phyloP scores from a whole-genome alignment of 2,329 filamentous ascomycete genomes.

The Hysterium pulicare region DNA sequence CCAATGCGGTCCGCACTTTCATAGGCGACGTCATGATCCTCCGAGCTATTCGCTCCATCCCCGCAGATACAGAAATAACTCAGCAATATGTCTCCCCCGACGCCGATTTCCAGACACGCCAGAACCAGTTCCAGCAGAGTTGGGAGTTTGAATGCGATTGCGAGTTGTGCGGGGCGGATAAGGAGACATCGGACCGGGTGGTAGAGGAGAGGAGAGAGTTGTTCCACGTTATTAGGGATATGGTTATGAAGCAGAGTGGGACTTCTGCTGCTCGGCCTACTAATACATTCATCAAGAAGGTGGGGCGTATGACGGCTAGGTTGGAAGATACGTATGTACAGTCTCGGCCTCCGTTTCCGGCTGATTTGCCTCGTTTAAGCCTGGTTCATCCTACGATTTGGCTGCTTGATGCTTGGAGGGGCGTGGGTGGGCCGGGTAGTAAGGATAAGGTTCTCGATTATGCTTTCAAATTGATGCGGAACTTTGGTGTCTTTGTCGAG shows the following conservation, averaged over 20 bases:
- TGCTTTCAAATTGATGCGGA: conserved; percentile 15
- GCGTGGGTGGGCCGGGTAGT: conserved; percentile 11
- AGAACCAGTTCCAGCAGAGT: conserved; percentile 13
- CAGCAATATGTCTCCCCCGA: conserved; percentile 22
- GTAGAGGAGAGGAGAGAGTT: conserved; percentile 10
- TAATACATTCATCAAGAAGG: conserved; percentile 20
- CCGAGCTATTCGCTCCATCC: not conserved
- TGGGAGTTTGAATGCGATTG: conserved; percentile 24
- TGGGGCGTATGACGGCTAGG: conserved; percentile 13
- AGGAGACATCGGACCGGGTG: conserved; percentile 1
- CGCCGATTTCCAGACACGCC: conserved; percentile 14
- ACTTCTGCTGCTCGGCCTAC: conserved; percentile 7
- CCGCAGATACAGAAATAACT: conserved; percentile 8
- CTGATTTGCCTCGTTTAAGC: conserved; percentile 15
- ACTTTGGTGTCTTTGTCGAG: conserved; percentile 19
- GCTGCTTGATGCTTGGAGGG: conserved; percentile 19
- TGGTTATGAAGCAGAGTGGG: conserved; percentile 16
- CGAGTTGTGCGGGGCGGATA: conserved; percentile 15
- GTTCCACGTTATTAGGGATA: conserved; percentile 19
- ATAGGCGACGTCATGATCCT: not conserved
- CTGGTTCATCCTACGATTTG: conserved; percentile 24
- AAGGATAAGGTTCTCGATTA: conserved; percentile 12
- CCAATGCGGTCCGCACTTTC: not conserved
- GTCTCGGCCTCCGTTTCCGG: conserved; percentile 9
- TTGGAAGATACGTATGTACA: conserved; percentile 19